Base-by-base conservation (phyloP, 192 early-diverging fungal genomes). In the Mortierella hygrophila region DNA sequence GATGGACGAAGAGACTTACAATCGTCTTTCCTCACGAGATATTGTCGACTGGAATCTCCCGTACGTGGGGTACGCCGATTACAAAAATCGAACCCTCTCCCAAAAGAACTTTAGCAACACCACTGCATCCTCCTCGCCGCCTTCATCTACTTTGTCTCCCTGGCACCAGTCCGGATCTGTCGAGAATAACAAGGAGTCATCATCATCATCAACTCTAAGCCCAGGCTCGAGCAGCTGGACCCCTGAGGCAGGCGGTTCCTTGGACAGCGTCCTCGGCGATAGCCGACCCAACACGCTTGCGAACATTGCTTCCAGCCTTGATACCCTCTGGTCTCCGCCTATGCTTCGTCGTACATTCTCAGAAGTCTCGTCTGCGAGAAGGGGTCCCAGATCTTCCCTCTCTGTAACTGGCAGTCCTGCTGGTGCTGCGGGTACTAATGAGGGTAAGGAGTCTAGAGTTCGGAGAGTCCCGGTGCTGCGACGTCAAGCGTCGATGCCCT, bases 291-390 rank as follows among this genome's bases (percentile, higher is more conserved):
- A 26, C 52, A 15, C 70, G 29, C 73, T 60, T 32, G 44, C 37
- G 29, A 63, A 72, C 18, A 73, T 60, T 72, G 70, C 71, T 23
- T 73, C 78, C 6, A 79, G 55, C 44, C 54, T 60, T 29, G 55
- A 73, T 63, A 70, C 41, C 10, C 55, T 80, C 11, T 80, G 71
- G 72, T 74, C 79, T 4, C 79, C 79, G 20, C 72, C 79, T 7
- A 29, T 42, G 18, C 41, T 68, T 6, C 29, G 60, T 0, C 49
- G 13, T 2, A 74, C 79, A 11, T 41, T 74, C 23, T 74, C 71
- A 13, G 57, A 71, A 13, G 29, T 68, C n/a, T 74, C 79, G 0
- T 46, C 79, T 20, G 42, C 52, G 6, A 69, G 63, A 26, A 52
- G 23, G 1, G 29, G 32, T 23, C 18, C 42, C 47, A 77, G 44